Conservation (phyloP, 306 rosid species). For the Delonix regia region DNA sequence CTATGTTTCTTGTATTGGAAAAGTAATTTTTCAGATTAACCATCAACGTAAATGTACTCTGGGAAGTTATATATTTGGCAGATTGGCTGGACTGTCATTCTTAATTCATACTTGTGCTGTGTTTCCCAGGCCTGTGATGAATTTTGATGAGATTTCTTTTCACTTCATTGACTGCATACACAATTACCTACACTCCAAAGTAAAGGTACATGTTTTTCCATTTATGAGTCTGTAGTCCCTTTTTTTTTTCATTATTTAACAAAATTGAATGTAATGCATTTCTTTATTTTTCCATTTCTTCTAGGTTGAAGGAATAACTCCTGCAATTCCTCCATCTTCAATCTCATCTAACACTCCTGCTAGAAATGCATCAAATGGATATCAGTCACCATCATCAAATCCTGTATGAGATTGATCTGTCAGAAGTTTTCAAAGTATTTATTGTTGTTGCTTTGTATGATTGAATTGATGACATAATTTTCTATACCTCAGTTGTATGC, state of each 20-base stretch:
- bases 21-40: slow-evolving; percentile 3
- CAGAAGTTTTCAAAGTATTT: neutral
- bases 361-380: slow-evolving; percentile 47
- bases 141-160: slow-evolving; percentile 80
- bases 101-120: slow-evolving; percentile 31
- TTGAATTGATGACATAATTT: slow-evolving; percentile 29
- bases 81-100: neutral
- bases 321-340: slow-evolving; percentile 40
- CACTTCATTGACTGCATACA: slow-evolving; percentile 96
- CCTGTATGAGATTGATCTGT: slow-evolving; percentile 50
- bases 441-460: slow-evolving; percentile 7
- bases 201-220: slow-evolving; percentile 49
- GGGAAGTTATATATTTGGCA: neutral
- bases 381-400: slow-evolving; percentile 54
- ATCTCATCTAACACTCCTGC: slow-evolving; percentile 58
- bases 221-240: neutral
- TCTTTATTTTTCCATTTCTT: neutral
- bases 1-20: neutral
- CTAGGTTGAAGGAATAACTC: slow-evolving; percentile 58
- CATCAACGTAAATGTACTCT: neutral
- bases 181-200: slow-evolving; percentile 63
- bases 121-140: slow-evolving; percentile 73
- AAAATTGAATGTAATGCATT: slow-evolving; percentile 11
- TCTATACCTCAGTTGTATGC: slow-evolving; percentile 56
- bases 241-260: neutral